Conservation (phyloP, 768 basidiomycete species). For the Exsudoporus frostii region DNA sequence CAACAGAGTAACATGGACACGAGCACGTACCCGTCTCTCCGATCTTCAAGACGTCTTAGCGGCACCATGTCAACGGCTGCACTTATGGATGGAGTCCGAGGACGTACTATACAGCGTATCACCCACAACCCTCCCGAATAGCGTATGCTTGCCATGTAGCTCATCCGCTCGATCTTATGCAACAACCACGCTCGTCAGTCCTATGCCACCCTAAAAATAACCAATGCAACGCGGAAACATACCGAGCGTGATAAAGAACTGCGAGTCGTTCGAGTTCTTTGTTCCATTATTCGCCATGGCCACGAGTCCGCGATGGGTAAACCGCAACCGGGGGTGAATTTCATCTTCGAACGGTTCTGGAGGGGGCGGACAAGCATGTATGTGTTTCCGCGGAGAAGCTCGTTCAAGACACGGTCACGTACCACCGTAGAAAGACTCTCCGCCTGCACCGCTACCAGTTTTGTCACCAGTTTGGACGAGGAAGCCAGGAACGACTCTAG, state of each 20-base stretch:
- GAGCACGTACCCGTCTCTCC: conserved; percentile 72
- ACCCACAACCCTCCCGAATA: conserved; percentile 88
- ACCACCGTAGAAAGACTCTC: conserved; percentile 96
- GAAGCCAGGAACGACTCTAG: conserved; percentile 83
- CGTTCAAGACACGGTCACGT: conserved; percentile 10
- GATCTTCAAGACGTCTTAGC: conserved; percentile 84
- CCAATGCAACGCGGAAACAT: not conserved
- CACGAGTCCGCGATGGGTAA: conserved; percentile 85
- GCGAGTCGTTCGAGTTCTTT: conserved; percentile 88
- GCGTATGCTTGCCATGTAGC: conserved; percentile 89
- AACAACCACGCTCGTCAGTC: not conserved
- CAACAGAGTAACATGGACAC: conserved; percentile 16
- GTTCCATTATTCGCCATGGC: conserved; percentile 91
- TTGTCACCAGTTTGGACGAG: conserved; percentile 94
- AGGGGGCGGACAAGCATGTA: not conserved
- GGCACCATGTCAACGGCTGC: not conserved
- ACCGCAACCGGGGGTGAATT: conserved; percentile 87
- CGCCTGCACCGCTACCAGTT: conserved; percentile 87
- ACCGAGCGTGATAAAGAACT: conserved; percentile 95
- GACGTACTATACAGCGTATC: conserved; percentile 85
- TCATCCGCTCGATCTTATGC: conserved; percentile 81
- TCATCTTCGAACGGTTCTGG: conserved; percentile 93
- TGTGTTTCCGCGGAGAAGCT: not conserved
- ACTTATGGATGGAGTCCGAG: not conserved
- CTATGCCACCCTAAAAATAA: not conserved